Percentiles rank a stretch among this genome's conserved stretches.
These are phyloP conservation scores for Arabidopsis lyrata DNA, from an alignment of 441 rosid genomes.

Conservation along the genomic window DNA sequence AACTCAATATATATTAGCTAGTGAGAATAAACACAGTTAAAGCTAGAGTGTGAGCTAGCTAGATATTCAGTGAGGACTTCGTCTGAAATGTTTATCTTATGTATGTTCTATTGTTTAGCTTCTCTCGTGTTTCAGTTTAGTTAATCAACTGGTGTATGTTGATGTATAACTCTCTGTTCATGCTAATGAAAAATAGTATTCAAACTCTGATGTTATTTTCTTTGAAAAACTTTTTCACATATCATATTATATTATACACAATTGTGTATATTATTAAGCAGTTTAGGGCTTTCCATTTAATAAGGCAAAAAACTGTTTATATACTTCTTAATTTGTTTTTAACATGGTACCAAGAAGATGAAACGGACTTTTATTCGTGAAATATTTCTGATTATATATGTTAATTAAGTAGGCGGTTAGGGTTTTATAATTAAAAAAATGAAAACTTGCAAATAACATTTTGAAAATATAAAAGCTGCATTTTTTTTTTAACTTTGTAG, in stretches of 20 bases:
- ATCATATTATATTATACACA: background rate
- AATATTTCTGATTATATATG: background rate
- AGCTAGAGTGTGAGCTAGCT: slow-evolving; percentile 35
- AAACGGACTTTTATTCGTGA: background rate
- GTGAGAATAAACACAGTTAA: slow-evolving; percentile 31
- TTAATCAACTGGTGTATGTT: slow-evolving; percentile 39
- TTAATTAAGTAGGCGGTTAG: background rate
- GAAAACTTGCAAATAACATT: background rate
- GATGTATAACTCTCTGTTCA: slow-evolving; percentile 32
- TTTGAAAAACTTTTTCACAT: background rate
- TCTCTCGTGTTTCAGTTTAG: slow-evolving; percentile 32
- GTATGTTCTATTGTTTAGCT: slow-evolving; percentile 23
- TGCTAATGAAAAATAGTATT: slow-evolving; percentile 33
- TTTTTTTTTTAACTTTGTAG: background rate
- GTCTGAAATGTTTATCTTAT: slow-evolving; percentile 17
- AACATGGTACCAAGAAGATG: background rate
- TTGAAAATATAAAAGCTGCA: background rate
- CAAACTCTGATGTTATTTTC: background rate
- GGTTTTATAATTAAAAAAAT: background rate
- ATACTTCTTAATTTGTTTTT: no score
- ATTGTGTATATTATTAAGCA: background rate
- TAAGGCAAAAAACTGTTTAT: no score
- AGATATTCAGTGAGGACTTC: slow-evolving; percentile 29
- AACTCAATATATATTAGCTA: slow-evolving; percentile 19
- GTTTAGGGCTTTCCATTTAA: background rate